These are phyloP conservation scores for Arthroderma sp. DNA, from an alignment of 2,329 filamentous ascomycete genomes.

Conservation along the genomic window DNA sequence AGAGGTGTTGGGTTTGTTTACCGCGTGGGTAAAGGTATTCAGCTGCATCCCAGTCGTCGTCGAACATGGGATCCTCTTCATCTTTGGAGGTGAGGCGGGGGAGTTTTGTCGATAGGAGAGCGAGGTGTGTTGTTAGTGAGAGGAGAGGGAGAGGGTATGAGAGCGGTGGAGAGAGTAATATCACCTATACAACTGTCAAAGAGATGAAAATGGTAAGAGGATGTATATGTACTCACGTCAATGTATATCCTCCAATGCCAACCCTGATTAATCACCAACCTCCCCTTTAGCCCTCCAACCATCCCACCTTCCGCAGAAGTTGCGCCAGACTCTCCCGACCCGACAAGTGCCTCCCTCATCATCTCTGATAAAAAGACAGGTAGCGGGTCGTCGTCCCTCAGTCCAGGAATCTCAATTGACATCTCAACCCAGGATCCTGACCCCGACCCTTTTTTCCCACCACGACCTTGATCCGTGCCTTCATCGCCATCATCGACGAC, in stretches of 20 bases:
- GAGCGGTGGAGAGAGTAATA: slow-evolving; percentile 82
- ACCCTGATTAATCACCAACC: slow-evolving; percentile 72
- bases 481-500: slow-evolving; percentile 13
- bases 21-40: slow-evolving; percentile 57
- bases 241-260: slow-evolving; percentile 97
- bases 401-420: slow-evolving; percentile 79
- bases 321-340: slow-evolving; percentile 58
- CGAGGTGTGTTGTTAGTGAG: slow-evolving; percentile 84
- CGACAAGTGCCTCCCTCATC: slow-evolving; percentile 71
- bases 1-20: slow-evolving; percentile 15
- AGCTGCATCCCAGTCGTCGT: slow-evolving; percentile 91
- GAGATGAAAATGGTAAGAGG: slow-evolving; percentile 1
- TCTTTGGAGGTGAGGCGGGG: slow-evolving; percentile 75
- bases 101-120: slow-evolving; percentile 73
- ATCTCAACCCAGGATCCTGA: slow-evolving; percentile 74
- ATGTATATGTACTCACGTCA: slow-evolving; percentile 49
- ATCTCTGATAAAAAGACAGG: slow-evolving; percentile 80
- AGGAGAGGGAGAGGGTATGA: slow-evolving; percentile 89
- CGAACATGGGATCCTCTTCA: slow-evolving; percentile 93
- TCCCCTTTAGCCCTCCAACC: slow-evolving; percentile 55
- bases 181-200: slow-evolving; percentile 47
- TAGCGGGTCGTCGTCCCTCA: slow-evolving; percentile 78
- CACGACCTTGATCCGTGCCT: slow-evolving; percentile 14
- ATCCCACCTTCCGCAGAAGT: slow-evolving; percentile 59
- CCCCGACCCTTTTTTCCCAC: slow-evolving; percentile 18